These are phyloP conservation scores for Apiotrichum brassicae DNA, from an alignment of 1,284 basidiomycete genomes.

Conservation along the genomic window DNA sequence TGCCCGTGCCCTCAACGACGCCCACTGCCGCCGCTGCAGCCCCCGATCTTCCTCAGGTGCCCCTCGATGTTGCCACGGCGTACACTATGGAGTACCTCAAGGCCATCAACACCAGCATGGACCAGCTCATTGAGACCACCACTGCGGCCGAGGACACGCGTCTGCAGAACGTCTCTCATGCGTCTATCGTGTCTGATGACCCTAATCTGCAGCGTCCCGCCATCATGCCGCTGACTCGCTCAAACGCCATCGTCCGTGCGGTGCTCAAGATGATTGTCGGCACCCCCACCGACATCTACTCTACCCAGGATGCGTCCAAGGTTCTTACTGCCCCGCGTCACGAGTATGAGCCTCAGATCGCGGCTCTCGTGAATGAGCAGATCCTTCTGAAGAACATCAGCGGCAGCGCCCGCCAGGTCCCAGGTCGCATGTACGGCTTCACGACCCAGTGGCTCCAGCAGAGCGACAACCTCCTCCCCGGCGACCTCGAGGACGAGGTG, in stretches of 20 bases:
- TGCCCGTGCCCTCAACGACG: constrained; percentile 18
- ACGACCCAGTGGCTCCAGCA: constrained; percentile 41
- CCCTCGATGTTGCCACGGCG: constrained; percentile 56
- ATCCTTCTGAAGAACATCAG: constrained; percentile 23
- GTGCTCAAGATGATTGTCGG: constrained; percentile 63
- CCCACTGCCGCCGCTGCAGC: constrained; percentile 8
- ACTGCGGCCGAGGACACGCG: constrained; percentile 58
- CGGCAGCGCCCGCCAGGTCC: constrained; percentile 4
- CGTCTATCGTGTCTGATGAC: constrained; percentile 50
- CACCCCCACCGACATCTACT: constrained; percentile 61
- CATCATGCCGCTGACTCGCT: neutral
- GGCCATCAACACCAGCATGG: constrained; percentile 59
- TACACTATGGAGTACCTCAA: constrained; percentile 49
- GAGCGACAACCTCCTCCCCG: constrained; percentile 55
- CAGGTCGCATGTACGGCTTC: constrained; percentile 26
- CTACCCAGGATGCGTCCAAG: constrained; percentile 54
- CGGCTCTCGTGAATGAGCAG: constrained; percentile 26
- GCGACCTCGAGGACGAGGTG: constrained; percentile 61
- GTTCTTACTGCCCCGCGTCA: constrained; percentile 56
- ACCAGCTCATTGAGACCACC: constrained; percentile 10
- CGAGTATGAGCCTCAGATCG: constrained; percentile 53
- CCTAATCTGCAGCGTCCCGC: constrained; percentile 19
- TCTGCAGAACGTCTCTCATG: constrained; percentile 56
- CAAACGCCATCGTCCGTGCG: constrained; percentile 1
- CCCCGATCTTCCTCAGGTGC: constrained; percentile 24